These are phyloP conservation scores for Macrocybe gigantea DNA, from an alignment of 768 basidiomycete species.

Conservation along the genomic window DNA sequence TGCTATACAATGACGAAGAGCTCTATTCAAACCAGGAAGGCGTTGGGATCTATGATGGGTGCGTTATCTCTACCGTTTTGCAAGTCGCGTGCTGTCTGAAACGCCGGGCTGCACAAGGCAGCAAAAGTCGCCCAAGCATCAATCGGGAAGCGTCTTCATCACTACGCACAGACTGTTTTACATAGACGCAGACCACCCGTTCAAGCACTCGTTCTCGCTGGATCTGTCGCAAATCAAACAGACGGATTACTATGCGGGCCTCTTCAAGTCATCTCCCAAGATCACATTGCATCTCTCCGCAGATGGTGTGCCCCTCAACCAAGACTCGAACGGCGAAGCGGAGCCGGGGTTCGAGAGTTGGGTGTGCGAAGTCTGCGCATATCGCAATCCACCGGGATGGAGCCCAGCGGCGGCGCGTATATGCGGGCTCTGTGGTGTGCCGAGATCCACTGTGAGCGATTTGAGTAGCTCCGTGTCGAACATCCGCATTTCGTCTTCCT, in stretches of 20 bases:
- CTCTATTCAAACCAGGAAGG: conserved; percentile 65
- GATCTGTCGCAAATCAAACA: conserved; percentile 59
- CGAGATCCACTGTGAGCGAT: conserved; percentile 34
- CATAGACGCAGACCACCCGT: conserved; percentile 47
- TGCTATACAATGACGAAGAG: conserved; percentile 79
- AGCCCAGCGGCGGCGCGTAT: conserved; percentile 63
- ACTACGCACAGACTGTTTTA: conserved; percentile 87
- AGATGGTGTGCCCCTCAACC: conserved; percentile 15
- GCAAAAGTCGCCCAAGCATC: conserved; percentile 79
- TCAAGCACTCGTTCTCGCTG: conserved; percentile 59
- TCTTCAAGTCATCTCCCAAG: conserved; percentile 87
- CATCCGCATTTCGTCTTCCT: conserved; percentile 28
- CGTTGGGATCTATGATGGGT: conserved; percentile 94
- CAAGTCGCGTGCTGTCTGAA: conserved; percentile 5
- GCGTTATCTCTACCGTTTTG: conserved; percentile 20
- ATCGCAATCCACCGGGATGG: conserved; percentile 71
- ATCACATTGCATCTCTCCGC: conserved; percentile 66
- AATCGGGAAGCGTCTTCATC: conserved; percentile 64
- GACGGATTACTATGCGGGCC: conserved; percentile 86
- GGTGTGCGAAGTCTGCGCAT: conserved; percentile 88
- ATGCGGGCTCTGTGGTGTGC: conserved; percentile 82
- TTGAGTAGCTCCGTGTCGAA: conserved; percentile 17
- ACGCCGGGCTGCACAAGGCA: conserved; percentile 36
- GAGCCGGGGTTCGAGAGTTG: conserved; percentile 49
- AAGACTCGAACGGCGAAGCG: conserved; percentile 15